A percentile compares a stretch with the other conserved stretches of the same genome.
Evolutionary conservation across 768 basidiomycete species (phyloP).

Genomic region (Amanita rubescens): DNA sequence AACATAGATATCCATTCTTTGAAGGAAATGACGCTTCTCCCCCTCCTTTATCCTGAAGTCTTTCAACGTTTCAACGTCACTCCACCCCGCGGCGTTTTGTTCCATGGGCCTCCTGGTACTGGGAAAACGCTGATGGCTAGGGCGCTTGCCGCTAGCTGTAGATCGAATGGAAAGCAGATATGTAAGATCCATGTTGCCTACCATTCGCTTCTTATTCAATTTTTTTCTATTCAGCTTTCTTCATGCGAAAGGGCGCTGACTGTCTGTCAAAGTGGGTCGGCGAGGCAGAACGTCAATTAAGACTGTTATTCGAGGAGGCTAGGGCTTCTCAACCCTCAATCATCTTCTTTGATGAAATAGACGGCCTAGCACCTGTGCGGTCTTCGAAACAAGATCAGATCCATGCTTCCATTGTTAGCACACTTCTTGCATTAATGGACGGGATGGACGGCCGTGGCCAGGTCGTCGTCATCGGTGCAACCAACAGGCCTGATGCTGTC

Average conservation of each 20-base stretch:
- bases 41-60: conserved; percentile 92
- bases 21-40: conserved; percentile 97
- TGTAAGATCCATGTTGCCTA: conserved; percentile 41
- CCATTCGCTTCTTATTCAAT: background rate
- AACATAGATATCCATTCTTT: conserved; percentile 85
- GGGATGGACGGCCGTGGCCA: conserved; percentile 99
- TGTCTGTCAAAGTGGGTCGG: conserved; percentile 99
- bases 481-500: conserved; percentile 95
- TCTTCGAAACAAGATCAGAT: conserved; percentile 99
- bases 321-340: conserved; percentile 88
- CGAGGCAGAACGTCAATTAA: conserved; percentile 93
- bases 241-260: conserved; percentile 99
- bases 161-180: conserved; percentile 79
- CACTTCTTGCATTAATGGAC: conserved; percentile 94
- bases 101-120: conserved; percentile 98
- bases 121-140: conserved; percentile 93
- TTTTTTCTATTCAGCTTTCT: conserved; percentile 66
- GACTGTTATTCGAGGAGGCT: conserved; percentile 94
- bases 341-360: conserved; percentile 99
- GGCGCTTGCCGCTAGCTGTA: conserved; percentile 89
- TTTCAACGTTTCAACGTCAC: conserved; percentile 92
- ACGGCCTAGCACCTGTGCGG: conserved; percentile 94
- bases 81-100: conserved; percentile 92
- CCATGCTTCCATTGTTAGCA: conserved; percentile 95
- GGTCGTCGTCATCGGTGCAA: conserved; percentile 96